Base-by-base conservation (phyloP, 768 basidiomycete genomes). In the Steccherinum ochraceum region DNA sequence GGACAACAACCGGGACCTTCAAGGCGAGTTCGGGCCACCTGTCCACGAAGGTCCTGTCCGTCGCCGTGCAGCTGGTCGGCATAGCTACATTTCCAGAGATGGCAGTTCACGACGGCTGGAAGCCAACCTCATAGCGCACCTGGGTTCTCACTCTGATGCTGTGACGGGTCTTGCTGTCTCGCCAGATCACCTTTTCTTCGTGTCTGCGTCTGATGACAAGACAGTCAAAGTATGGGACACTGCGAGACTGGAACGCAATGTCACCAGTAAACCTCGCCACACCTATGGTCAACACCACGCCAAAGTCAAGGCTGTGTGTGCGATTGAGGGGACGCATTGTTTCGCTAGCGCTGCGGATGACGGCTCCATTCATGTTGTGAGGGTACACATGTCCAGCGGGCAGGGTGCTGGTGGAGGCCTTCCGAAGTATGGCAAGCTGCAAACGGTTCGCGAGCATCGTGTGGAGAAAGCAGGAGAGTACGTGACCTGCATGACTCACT, bases 141-240 rank as follows among this genome's bases (percentile, higher is more conserved):
- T 96, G 13, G 78, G 79, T 16, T 88, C 92, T 3, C 95, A 97
- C 62, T 78, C 83, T 0, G 90, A 86, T 21, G 73, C 82, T 1
- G 73, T 98, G 52, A 92, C 86, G 2, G 78, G 82, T 5, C 71
- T 98, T 20, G 86, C 86, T 1, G 89, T 93, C 20, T 85, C 95
- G 1, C 94, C 95, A 2, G 96, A 98, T 61, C 92, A 96, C 59
- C 70, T 84, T 64, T 99, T 96, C 74, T 97, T 99, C 57, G 83
- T 94, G 3, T 91, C 95, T 0, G 83, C 89, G 30, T 95, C 93
- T 0, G 84, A 98, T 55, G 95, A 98, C 67, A 90, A 89, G 71
- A 93, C 89, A 0, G 83, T 94, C 61, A 94, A 93, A 65, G 76
- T 89, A 40, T 96, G 93, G 93, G 88, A 92, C 56, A 87, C 93